Conservation (phyloP, 1,139 yeast genomes). For the Oligophagozyma castellii region DNA sequence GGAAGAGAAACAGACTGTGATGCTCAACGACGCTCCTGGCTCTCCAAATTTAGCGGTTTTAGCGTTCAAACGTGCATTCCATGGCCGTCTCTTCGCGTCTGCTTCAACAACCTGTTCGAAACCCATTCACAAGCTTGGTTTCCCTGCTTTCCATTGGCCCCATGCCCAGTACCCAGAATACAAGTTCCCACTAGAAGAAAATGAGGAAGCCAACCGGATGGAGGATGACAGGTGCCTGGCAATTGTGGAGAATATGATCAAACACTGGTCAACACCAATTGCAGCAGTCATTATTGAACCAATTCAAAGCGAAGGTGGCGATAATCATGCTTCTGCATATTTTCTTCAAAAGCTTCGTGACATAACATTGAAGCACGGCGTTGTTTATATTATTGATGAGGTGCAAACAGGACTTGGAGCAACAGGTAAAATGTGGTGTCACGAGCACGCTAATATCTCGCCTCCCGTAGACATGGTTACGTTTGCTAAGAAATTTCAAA, state of each 20-base stretch:
- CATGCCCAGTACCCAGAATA: slow-evolving; percentile 57
- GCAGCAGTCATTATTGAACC: slow-evolving; percentile 67
- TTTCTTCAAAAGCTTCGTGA: slow-evolving; percentile 58
- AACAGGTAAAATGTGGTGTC: slow-evolving; percentile 61
- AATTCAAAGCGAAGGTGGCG: slow-evolving; percentile 68
- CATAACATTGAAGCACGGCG: slow-evolving; percentile 42
- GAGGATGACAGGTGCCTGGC: slow-evolving; percentile 52
- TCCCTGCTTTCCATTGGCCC: slow-evolving; percentile 71
- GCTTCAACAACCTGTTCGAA: slow-evolving; percentile 62
- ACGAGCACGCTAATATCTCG: slow-evolving; percentile 51
- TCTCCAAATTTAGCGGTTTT: slow-evolving; percentile 53
- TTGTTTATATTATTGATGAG: slow-evolving; percentile 55
- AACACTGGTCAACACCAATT: slow-evolving; percentile 36
- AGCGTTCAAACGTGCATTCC: slow-evolving; percentile 61
- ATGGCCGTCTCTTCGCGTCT: slow-evolving; percentile 63
- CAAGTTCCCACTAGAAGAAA: slow-evolving; percentile 48
- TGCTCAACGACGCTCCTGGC: slow-evolving; percentile 57
- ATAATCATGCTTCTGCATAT: slow-evolving; percentile 45
- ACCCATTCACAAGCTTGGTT: slow-evolving; percentile 61
- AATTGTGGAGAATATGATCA: slow-evolving; percentile 40
- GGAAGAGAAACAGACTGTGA: slow-evolving; percentile 47
- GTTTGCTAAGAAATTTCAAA: slow-evolving; percentile 65
- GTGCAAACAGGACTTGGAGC: slow-evolving; percentile 72
- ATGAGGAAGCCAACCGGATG: slow-evolving; percentile 35
- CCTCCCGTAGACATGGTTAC: slow-evolving; percentile 63